Base-by-base conservation (phyloP, 179 eudicot species). In the Vitellaria paradoxa region DNA sequence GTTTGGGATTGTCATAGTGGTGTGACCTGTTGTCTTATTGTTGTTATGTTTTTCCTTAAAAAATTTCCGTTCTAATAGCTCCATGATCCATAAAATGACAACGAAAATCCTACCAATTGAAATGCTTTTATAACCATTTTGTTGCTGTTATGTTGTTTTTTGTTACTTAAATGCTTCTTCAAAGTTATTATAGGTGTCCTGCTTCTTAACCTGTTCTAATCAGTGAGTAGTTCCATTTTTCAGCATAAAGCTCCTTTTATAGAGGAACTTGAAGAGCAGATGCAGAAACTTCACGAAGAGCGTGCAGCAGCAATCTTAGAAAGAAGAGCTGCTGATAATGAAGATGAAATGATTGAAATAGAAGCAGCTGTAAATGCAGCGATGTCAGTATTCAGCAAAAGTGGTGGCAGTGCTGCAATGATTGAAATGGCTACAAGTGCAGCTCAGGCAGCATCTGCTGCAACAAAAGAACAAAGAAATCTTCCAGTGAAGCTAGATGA, bases 161-260 rank as follows among this genome's bases (percentile, higher is more conserved):
- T 75, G 40, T 64, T 75, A 6, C 46, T 64, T 50, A 24, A 63
- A 62, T 21, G 45, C 64, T 46, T 60, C 46, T 20, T 4, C 4
- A 46, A 21, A 24, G 46, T 45, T 60, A 6, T 23, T 76, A 12
- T 7, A 21, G 20, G 11, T 26, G 18, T 45, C 37, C 14, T 63
- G 45, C 61, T 60, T 69, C 68, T 49, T 63, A 6, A n/a, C 15
- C 52, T 49, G 40, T 50, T 47, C 53, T 55, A 52, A 78, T 64
- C 5, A 42, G 46, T 53, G 56, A n/a, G 46, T 49, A 57, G 23
- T 63, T 83, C 75, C n/a, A 7, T 52, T 57, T 55, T 75, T 77
- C 90, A 96, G 99, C 83, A 93, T 87, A 93, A 94, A 86, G 98
- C 93, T 78, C 97, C 97, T 81, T 93, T 85, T 75, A 89, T 96